Conservation (phyloP, 257 asterid genomes). For the Apocynum venetum region DNA sequence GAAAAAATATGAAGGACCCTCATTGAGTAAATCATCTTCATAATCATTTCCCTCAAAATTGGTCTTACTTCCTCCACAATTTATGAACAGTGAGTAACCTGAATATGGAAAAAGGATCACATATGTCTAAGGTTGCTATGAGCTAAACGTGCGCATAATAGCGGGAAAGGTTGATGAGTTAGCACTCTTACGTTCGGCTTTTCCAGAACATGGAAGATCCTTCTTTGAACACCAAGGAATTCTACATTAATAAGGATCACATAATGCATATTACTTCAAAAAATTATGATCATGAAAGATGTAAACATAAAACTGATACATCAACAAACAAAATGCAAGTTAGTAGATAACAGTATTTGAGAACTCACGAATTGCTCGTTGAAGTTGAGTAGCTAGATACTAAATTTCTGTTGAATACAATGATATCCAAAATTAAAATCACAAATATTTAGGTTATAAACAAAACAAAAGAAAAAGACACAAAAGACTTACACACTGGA, state of each 20-base stretch:
- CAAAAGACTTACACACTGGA: conserved; percentile 45
- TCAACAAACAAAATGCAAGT: not conserved
- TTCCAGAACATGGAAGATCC: conserved; percentile 58
- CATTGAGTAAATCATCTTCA: conserved; percentile 42
- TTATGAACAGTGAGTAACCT: conserved; percentile 66
- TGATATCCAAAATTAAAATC: conserved; percentile 14
- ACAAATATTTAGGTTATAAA: conserved; percentile 4
- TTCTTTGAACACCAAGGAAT: conserved; percentile 63
- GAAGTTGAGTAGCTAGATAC: conserved; percentile 64
- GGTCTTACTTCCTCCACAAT: conserved; percentile 67
- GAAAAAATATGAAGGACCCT: conserved; percentile 55
- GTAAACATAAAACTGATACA: not conserved
- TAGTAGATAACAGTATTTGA: not conserved
- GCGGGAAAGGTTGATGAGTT: not conserved
- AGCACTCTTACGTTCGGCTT: conserved; percentile 39
- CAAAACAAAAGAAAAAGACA: not conserved
- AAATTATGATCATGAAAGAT: not conserved
- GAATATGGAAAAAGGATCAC: conserved; percentile 15
- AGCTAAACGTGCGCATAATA: not conserved
- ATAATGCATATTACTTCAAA: conserved; percentile 15
- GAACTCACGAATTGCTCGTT: conserved; percentile 54
- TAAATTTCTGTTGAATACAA: conserved; percentile 55
- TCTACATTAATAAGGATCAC: conserved; percentile 24
- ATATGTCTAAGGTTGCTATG: not conserved
- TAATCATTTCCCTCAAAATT: conserved; percentile 47